Conservation (phyloP, 495 filamentous ascomycete genomes). For the Aspergillus mulundensis region DNA sequence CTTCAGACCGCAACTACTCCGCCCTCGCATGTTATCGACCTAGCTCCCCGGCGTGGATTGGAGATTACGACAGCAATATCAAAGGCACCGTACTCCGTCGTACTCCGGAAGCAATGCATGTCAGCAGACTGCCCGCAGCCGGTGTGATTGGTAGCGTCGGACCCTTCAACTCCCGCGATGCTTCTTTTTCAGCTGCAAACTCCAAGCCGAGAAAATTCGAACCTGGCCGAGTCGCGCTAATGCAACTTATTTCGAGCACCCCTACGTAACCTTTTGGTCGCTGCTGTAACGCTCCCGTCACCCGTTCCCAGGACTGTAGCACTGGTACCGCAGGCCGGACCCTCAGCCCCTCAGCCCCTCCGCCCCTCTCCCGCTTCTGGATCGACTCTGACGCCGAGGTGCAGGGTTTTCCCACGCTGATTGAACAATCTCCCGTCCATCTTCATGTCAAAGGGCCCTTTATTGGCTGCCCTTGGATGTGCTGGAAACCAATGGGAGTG, state of each 20-base stretch:
- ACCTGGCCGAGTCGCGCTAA: slow-evolving; percentile 35
- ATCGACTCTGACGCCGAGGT: neutral
- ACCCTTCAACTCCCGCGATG: neutral
- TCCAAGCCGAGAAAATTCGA: slow-evolving; percentile 10
- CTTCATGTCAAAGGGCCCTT: neutral
- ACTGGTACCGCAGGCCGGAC: slow-evolving; percentile 24
- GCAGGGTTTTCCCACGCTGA: neutral
- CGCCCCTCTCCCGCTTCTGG: neutral
- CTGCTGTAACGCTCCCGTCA: neutral
- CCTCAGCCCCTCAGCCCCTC: neutral
- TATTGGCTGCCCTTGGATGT: neutral
- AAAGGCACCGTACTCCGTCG: neutral
- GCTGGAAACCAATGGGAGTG: neutral
- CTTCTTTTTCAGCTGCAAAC: slow-evolving; percentile 1
- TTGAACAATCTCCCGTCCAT: slow-evolving; percentile 2
- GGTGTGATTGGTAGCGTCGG: slow-evolving; percentile 5
- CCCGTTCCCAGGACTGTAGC: slow-evolving; percentile 34
- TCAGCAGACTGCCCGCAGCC: slow-evolving; percentile 22
- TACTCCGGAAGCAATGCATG: slow-evolving; percentile 5
- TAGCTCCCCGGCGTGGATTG: neutral
- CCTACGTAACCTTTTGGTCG: slow-evolving; percentile 11
- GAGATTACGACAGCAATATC: slow-evolving; percentile 16
- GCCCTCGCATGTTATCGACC: neutral
- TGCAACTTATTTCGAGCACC: slow-evolving; percentile 36
- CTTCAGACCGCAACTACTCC: neutral